Percentiles rank a stretch among this genome's conserved stretches.
Evolutionary conservation across 768 basidiomycete genomes (phyloP).

Genomic region (Phlebiopsis flavidoalba): DNA sequence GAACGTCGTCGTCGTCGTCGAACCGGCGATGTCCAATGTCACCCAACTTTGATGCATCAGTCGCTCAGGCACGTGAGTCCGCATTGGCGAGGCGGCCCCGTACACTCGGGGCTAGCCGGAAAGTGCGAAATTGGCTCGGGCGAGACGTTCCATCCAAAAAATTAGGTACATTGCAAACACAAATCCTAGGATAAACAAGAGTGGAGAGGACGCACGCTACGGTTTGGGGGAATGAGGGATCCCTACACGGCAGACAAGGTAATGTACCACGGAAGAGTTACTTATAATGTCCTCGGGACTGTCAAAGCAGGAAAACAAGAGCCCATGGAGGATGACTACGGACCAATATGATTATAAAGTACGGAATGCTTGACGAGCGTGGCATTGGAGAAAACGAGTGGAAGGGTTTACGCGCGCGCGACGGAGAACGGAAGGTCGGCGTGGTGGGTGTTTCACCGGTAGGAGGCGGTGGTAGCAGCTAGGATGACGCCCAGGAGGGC

Average conservation of each 20-base stretch:
- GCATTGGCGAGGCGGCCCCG: background rate
- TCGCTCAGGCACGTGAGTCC: constrained; percentile 1
- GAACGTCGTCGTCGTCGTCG: constrained; percentile 7
- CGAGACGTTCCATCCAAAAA: background rate
- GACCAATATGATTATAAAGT: background rate
- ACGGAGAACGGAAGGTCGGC: background rate
- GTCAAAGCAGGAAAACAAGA: background rate
- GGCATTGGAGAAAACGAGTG: background rate
- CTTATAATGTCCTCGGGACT: background rate
- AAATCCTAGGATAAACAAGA: background rate
- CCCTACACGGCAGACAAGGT: background rate
- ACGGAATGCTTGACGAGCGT: constrained; percentile 2
- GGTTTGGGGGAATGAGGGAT: background rate
- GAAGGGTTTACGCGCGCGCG: background rate
- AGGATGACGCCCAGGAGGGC: background rate
- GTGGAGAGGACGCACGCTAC: background rate
- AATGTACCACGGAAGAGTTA: background rate
- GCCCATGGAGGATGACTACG: background rate
- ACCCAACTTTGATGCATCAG: constrained; percentile 6
- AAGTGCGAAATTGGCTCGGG: background rate
- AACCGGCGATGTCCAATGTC: constrained; percentile 11
- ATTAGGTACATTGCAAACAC: background rate
- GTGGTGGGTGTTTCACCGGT: background rate
- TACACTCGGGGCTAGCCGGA: background rate
- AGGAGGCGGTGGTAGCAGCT: background rate